Evolutionary conservation across 2,329 filamentous ascomycete species (phyloP).

Genomic region (Trichoderma sp.): DNA sequence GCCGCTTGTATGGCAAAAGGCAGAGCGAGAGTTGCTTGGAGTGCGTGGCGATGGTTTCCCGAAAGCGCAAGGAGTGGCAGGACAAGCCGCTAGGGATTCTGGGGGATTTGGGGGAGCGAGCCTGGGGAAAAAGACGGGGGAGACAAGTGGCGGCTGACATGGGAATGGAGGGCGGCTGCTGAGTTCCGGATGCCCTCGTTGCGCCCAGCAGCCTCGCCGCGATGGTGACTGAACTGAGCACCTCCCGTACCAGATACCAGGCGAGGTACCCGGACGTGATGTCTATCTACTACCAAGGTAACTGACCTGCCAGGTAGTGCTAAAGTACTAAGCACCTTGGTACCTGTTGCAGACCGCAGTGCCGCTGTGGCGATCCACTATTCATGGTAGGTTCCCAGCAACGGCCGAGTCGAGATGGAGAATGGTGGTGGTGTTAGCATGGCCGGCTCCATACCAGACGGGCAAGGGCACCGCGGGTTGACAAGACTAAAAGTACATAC

Average conservation of each 20-base stretch:
- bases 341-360: not conserved
- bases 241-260: too few species aligned
- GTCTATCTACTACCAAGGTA: too few species aligned
- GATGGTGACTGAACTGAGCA: too few species aligned
- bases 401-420: not conserved
- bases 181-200: too few species aligned
- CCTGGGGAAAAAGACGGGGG: slow-evolving; percentile 15
- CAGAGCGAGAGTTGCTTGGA: not conserved
- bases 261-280: too few species aligned
- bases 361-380: not conserved
- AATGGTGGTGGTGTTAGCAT: not conserved
- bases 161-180: too few species aligned
- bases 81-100: slow-evolving; percentile 11
- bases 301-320: too few species aligned
- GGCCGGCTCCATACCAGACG: slow-evolving; percentile 7
- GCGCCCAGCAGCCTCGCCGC: too few species aligned
- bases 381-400: not conserved
- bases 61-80: not conserved
- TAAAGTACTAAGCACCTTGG: too few species aligned
- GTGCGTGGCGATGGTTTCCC: slow-evolving; percentile 6
- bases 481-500: not conserved
- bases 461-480: not conserved
- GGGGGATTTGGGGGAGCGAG: not conserved
- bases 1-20: slow-evolving; percentile 6
- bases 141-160: not conserved